Conservation (phyloP, 1,284 basidiomycete species). For the Schizophyllum amplum region DNA sequence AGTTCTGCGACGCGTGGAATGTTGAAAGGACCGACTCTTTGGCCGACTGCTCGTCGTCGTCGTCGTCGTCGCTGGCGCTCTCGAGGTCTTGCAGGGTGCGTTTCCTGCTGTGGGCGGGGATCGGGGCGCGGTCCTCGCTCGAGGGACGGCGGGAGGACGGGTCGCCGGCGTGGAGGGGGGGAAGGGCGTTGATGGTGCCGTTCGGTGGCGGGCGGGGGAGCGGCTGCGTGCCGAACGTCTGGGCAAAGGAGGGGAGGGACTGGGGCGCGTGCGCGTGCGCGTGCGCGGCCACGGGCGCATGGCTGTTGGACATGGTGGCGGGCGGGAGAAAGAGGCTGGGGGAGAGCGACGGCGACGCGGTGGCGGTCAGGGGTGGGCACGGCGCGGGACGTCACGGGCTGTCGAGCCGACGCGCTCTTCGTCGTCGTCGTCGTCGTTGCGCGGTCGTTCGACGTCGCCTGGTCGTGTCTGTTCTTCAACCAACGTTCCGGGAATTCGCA, state of each 20-base stretch:
- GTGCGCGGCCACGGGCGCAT: too few species aligned
- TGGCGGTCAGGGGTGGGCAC: too few species aligned
- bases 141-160: constrained; percentile 23
- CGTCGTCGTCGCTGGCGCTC: constrained; percentile 10
- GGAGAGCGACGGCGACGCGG: too few species aligned
- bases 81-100: constrained; percentile 34
- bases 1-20: constrained; percentile 18
- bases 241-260: constrained; percentile 69
- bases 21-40: constrained; percentile 28
- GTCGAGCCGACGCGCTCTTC: too few species aligned
- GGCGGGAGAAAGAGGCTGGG: too few species aligned
- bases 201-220: constrained; percentile 22
- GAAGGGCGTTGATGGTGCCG: constrained; percentile 40
- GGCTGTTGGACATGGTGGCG: too few species aligned
- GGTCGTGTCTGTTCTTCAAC: too few species aligned
- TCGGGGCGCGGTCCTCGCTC: constrained; percentile 17
- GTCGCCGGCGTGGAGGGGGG: constrained; percentile 48
- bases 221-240: constrained; percentile 49
- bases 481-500: too few species aligned
- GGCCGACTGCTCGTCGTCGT: constrained; percentile 24
- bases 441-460: too few species aligned
- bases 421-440: too few species aligned
- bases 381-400: too few species aligned
- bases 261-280: too few species aligned
- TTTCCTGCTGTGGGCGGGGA: constrained; percentile 29